Conservation (phyloP, 495 filamentous ascomycete genomes). For the Sabuloglossum arenarium region DNA sequence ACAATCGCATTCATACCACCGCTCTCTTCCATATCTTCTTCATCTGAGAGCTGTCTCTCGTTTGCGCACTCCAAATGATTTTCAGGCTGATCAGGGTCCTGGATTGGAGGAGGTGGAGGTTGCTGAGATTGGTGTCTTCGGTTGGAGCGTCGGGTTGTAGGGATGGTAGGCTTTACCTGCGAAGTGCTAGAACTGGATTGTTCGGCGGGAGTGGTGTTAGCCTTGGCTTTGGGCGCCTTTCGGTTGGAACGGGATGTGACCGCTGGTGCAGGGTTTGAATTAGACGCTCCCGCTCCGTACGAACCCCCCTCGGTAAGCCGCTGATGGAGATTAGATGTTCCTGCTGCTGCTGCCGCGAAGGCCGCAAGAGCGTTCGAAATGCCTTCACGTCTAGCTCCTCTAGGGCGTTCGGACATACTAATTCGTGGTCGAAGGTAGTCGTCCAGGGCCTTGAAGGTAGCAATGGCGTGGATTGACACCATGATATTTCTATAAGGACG, state of each 20-base stretch:
- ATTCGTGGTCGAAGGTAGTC: constrained; percentile 91
- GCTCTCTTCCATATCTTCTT: constrained; percentile 47
- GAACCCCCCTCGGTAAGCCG: constrained; percentile 15
- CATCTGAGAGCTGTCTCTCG: constrained; percentile 64
- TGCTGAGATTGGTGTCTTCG: constrained; percentile 30
- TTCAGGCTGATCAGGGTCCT: constrained; percentile 19
- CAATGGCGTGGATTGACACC: constrained; percentile 97
- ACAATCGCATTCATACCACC: constrained; percentile 67
- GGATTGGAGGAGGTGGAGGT: constrained; percentile 23
- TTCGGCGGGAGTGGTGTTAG: background rate
- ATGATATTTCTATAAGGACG: constrained; percentile 74
- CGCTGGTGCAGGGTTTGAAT: background rate
- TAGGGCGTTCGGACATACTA: constrained; percentile 59
- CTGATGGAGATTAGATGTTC: constrained; percentile 16
- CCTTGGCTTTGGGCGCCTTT: constrained; percentile 17
- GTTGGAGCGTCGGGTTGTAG: constrained; percentile 28
- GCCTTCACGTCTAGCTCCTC: constrained; percentile 44
- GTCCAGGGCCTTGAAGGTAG: constrained; percentile 90
- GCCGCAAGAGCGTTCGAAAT: constrained; percentile 47
- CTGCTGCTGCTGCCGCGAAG: constrained; percentile 54
- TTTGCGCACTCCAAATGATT: constrained; percentile 81
- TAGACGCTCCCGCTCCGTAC: background rate
- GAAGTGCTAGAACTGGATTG: constrained; percentile 6
- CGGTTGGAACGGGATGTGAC: constrained; percentile 7
- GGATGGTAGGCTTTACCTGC: constrained; percentile 23